Evolutionary conservation across 345 rosid species (phyloP), one percentile per base, ranked within the genome.

Genomic region (Pseudoturritis turrita): DNA sequence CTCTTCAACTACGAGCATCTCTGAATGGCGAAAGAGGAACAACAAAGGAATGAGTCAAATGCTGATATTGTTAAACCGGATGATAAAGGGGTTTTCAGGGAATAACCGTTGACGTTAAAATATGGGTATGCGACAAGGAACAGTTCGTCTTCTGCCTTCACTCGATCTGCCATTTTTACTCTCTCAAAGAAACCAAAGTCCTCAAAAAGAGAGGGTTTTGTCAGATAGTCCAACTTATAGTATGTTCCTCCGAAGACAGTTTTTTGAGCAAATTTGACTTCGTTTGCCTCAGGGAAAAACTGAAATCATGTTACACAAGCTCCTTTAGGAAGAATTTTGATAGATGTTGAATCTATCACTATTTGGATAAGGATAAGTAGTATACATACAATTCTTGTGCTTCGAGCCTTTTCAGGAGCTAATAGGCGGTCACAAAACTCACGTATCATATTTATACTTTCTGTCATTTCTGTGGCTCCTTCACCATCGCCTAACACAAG

Each of bases 1-100:
- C 86, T 93, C 98, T 73, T 93, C 98, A 71, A 90, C 97, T 65
- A 90, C 96, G 21, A 93, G 91, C 98, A 93, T 93, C 85, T 93
- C 98, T 93, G 83, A 53, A 58, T 62, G 63, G 57, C 60, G 55
- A 74, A 37, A 76, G 9, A 51, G 59, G 59, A 50, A 77, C 55
- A 59, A 37, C 54, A 63, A 52, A 44, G 37, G 51, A 41, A 37
- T 52, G 72, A 59, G 36, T 5, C 43, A 56, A 33, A 44, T 31
- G 8, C 28, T 33, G 28, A 56, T 26, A 36, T 44, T 37, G 59
- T 60, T 22, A 62, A n/a, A 68, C 14, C 70, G 19, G 31, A 49
- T n/a, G 46, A 52, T 41, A 18, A 58, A 10, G 43, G 22, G 61
- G 44, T 62, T 49, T n/a, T 60, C 41, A 44, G 21, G 70, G 36